These are phyloP conservation scores for Malus sylvestris DNA, from an alignment of 306 rosid species.

Conservation along the genomic window DNA sequence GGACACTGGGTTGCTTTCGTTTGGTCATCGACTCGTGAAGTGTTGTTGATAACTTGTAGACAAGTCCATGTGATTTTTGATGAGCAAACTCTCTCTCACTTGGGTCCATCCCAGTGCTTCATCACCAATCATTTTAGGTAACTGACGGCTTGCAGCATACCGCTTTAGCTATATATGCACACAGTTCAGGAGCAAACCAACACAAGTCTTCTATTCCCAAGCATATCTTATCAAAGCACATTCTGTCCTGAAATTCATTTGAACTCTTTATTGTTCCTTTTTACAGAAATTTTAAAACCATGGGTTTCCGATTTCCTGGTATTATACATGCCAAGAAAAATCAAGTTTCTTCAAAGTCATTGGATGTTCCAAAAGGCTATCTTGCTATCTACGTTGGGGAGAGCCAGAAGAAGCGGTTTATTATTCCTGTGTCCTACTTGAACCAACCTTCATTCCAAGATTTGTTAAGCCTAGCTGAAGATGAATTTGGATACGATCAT, in stretches of 20 bases:
- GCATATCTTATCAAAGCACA: no score
- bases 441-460: conserved; percentile 33
- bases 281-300: background rate
- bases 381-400: conserved; percentile 41
- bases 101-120: background rate
- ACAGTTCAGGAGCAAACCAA: no score
- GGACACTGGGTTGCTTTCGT: no score
- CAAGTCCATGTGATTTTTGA: no score
- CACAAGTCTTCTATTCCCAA: no score
- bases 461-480: conserved; percentile 25
- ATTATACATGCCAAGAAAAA: conserved; percentile 12
- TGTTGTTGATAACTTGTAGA: no score
- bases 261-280: no score
- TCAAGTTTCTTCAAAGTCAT: background rate
- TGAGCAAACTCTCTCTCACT: background rate
- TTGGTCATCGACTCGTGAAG: no score
- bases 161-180: no score
- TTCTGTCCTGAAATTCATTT: no score
- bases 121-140: background rate
- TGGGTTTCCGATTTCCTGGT: conserved; percentile 8
- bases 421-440: conserved; percentile 35
- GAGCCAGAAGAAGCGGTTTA: conserved; percentile 18
- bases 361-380: conserved; percentile 36
- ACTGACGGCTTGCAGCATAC: no score
- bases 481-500: conserved; percentile 44